Evolutionary conservation across 2,329 filamentous ascomycete species (phyloP), one percentile per base, ranked within the genome.

Genomic region (Epichloe brachyelytri): DNA sequence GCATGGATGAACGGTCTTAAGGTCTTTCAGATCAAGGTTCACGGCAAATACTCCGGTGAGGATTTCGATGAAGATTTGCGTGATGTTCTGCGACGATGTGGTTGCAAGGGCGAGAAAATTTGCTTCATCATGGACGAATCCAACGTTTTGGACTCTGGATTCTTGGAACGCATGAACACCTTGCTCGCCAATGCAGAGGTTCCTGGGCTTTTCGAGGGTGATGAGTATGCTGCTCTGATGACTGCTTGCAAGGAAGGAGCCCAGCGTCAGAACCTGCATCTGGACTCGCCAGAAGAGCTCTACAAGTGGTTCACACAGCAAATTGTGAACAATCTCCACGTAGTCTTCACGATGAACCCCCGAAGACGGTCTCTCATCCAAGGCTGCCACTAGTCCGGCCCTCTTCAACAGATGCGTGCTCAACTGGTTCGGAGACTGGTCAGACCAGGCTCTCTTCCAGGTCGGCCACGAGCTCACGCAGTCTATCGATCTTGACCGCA

Each of bases 281-380:
- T 98, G 1, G 93, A 99, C 70, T 97, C 93, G 1, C 90, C 95
- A 59, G 94, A 99, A 71, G 93, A 99, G 68, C 76, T 98, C n/a
- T 98, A 98, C 77, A 97, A 97, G 72, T 99, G 93, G 93, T 99
- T 99, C 72, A 98, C 94, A 0, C 88, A 95, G 61, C 93, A 99
- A 67, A 97, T 99, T 61, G 87, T 98, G 65, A 95, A 95, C 74
- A 99, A 99, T 63, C 73, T 99, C 40, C 93, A 99, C 62, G 93
- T 99, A 46, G 93, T 99, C 20, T 98, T 99, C 68, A 99, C 93
- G 3, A 99, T 99, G 93, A 99, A 99, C 68, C 93, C 93, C 93
- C 0, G 88, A 96, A 63, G 93, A 93, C 59, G 91, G 93, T 0
- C 73, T 99, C 8, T 93, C 88, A 2, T 95, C 89, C 34, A 97